Evolutionary conservation across 2,329 filamentous ascomycete species (phyloP).

Genomic region (Emergomyces orientalis): DNA sequence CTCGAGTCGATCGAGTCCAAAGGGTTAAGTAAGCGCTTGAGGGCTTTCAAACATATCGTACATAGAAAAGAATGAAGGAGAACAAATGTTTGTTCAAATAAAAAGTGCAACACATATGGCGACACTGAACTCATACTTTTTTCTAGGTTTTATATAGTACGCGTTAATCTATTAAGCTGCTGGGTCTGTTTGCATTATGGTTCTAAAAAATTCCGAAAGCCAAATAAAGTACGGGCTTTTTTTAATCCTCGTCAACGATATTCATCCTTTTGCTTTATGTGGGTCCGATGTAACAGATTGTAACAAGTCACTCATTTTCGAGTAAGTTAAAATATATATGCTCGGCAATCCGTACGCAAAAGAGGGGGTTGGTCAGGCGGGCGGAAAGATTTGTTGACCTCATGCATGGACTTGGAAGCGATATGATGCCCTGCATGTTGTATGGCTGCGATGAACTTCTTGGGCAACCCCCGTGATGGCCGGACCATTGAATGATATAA

Average conservation of each 20-base stretch:
- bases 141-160: background rate
- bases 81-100: background rate
- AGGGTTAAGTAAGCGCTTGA: background rate
- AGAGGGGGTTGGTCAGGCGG: no score
- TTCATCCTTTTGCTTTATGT: background rate
- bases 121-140: background rate
- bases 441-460: no score
- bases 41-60: background rate
- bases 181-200: background rate
- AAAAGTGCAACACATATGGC: background rate
- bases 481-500: no score
- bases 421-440: no score
- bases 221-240: background rate
- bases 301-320: no score
- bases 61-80: background rate
- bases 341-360: no score
- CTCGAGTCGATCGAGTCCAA: conserved; percentile 20
- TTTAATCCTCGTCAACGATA: background rate
- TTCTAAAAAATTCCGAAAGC: background rate
- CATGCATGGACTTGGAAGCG: no score
- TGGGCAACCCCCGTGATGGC: no score
- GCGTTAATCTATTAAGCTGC: background rate
- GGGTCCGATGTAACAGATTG: background rate
- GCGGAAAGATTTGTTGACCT: no score
- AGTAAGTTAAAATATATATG: no score